Conservation (phyloP, 2,329 filamentous ascomycete species). For the Torrubiellomyces zombiae region DNA sequence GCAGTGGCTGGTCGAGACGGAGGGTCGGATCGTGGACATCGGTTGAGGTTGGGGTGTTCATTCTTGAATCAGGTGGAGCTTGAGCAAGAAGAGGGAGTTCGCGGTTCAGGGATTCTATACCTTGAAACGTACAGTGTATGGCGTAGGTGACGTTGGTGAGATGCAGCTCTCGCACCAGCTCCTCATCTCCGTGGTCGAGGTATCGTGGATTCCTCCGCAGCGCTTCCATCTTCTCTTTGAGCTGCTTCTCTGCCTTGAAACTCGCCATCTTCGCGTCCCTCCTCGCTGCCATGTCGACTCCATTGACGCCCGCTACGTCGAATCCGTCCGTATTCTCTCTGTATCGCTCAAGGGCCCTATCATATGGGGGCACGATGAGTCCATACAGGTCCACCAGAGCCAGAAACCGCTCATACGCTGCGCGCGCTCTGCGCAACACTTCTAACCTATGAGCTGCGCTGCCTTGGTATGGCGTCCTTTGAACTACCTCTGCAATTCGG, state of each 20-base stretch:
- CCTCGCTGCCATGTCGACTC: conserved; percentile 42
- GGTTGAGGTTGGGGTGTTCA: conserved; percentile 28
- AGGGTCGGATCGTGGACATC: conserved; percentile 41
- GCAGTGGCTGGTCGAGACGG: conserved; percentile 51
- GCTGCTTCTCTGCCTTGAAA: conserved; percentile 69
- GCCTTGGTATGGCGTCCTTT: conserved; percentile 41
- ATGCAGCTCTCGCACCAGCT: conserved; percentile 63
- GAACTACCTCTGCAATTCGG: conserved; percentile 62
- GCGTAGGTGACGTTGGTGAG: conserved; percentile 58
- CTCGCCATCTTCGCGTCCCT: conserved; percentile 74
- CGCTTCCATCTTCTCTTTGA: conserved; percentile 64
- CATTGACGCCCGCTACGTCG: conserved; percentile 48
- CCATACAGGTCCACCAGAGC: conserved; percentile 63
- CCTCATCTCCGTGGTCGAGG: conserved; percentile 58
- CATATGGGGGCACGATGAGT: conserved; percentile 47
- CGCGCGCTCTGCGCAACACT: conserved; percentile 47
- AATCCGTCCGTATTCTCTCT: conserved; percentile 56
- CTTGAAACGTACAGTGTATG: conserved; percentile 67
- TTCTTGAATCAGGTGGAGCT: no score
- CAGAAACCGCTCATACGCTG: conserved; percentile 64
- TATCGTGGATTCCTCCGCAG: conserved; percentile 29
- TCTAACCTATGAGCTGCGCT: conserved; percentile 40
- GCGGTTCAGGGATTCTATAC: conserved; percentile 71
- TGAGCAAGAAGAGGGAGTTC: conserved; percentile 70
- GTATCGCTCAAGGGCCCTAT: conserved; percentile 56